Evolutionary conservation across 2,329 filamentous ascomycete species (phyloP).

Genomic region (Fusarium veterinarium): DNA sequence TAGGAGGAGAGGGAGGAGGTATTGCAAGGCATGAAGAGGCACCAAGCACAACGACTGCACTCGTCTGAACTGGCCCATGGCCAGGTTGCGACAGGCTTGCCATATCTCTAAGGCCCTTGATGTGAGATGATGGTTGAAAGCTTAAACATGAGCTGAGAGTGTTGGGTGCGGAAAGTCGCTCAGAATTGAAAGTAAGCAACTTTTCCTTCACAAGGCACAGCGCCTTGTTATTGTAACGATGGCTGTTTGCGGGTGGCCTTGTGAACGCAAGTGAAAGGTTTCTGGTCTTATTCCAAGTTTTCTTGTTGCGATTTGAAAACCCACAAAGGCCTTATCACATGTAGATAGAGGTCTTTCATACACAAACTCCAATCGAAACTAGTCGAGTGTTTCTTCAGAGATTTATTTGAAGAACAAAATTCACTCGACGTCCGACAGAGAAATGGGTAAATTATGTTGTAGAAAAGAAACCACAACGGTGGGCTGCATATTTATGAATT

Average conservation of each 20-base stretch:
- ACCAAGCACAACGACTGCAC: slow-evolving; percentile 61
- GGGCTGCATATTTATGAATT: slow-evolving; percentile 29
- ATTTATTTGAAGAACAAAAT: neutral
- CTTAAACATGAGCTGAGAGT: neutral
- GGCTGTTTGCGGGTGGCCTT: neutral
- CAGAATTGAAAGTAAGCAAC: neutral
- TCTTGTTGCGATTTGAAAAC: slow-evolving; percentile 5
- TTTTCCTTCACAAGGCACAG: neutral
- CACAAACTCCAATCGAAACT: slow-evolving; percentile 7
- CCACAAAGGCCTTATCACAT: slow-evolving; percentile 17
- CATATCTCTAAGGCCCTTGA: slow-evolving; percentile 15
- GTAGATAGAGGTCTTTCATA: neutral
- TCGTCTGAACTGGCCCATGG: slow-evolving; percentile 62
- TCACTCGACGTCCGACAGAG: neutral
- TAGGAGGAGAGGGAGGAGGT: slow-evolving; percentile 64
- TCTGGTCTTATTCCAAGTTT: slow-evolving; percentile 2
- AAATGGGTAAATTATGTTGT: neutral
- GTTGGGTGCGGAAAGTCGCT: neutral
- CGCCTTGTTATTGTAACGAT: too few relatives aligned
- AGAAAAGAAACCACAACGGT: slow-evolving; percentile 6
- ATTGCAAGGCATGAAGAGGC: slow-evolving; percentile 52
- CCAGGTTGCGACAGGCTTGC: slow-evolving; percentile 40
- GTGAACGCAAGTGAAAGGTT: neutral
- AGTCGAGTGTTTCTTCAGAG: neutral
- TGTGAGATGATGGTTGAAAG: neutral